phyloP scores from a whole-genome alignment of 352 stramenopile species.

The Phytopythium delawarense region DNA sequence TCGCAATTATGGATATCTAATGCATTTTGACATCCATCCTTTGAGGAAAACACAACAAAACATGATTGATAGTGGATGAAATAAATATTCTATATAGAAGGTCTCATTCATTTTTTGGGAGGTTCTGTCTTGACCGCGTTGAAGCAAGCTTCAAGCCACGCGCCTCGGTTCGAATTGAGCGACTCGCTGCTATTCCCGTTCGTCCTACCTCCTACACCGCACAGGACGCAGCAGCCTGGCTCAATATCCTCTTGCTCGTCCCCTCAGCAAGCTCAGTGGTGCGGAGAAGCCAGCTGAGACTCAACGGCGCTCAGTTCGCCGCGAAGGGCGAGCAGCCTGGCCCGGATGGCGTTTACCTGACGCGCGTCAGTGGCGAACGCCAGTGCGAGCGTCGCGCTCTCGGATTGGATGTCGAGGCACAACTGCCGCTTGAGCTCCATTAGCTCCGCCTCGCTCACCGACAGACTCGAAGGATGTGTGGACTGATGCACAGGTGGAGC shows the following conservation, averaged over 20 bases:
- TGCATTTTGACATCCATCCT: no score
- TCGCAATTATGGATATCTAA: no score
- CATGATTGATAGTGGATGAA: no score
- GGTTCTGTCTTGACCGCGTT: no score
- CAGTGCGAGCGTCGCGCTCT: constrained; percentile 43
- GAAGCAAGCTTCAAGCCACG: no score
- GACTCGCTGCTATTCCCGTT: no score
- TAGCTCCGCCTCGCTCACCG: constrained; percentile 10
- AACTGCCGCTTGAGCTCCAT: constrained; percentile 35
- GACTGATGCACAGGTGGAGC: neutral
- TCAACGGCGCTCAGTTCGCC: constrained; percentile 23
- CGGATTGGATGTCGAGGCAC: constrained; percentile 49
- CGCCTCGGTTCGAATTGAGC: no score
- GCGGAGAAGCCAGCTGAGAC: constrained; percentile 1
- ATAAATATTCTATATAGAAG: no score
- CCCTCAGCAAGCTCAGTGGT: neutral
- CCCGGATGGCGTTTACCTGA: constrained; percentile 11
- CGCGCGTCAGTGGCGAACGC: constrained; percentile 13
- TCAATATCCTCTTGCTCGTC: neutral
- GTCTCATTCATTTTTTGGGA: no score
- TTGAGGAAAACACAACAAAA: no score
- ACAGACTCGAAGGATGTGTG: no score
- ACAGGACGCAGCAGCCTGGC: neutral
- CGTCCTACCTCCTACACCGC: no score
- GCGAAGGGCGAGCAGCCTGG: constrained; percentile 15